Evolutionary conservation across 2,329 filamentous ascomycete species (phyloP), one percentile per base, ranked within the genome.

Genomic region (Penicillium nordicum): DNA sequence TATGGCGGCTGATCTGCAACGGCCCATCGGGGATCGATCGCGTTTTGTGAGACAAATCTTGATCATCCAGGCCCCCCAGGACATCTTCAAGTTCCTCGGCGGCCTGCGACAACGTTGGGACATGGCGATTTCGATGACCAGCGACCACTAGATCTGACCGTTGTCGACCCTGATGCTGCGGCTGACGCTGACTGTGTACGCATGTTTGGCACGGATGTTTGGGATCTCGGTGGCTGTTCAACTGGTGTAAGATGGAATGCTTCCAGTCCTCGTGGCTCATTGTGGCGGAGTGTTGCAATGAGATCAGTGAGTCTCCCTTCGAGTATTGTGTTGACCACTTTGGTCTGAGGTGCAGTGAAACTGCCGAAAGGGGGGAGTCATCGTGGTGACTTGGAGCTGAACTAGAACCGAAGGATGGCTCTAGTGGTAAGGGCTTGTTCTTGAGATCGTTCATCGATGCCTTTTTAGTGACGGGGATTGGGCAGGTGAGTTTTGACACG

Each of bases 391-490:
- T 60, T 9, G 64, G 57, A 3, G 71, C 56, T n/a, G 71, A 72
- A 6, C 64, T 60, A 43, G 72, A 51, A 47, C 64, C 61, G 37
- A 69, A 65, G 1, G 65, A 62, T 27, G 75, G 75, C 23, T 72
- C 72, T 5, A 69, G 64, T 16, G 76, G 76, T 5, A 78, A 67
- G 8, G 75, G 74, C 49, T 78, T 78, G 51, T 76, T 74, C 53
- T 63, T 71, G 21, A 70, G 53, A 23, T 74, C 64, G 12, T 62
- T 60, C 23, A 67, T 57, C 1, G 67, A 68, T 23, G 63, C 62
- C 25, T 62, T 60, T 12, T 60, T 53, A 25, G 59, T 37, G 38
- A 50, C 32, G 2, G 61, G 63, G 23, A 63, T 38, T 18, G 16
- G 43, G 18, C 7, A 9, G 36, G 21, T 18, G 27, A 23, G 29